Evolutionary conservation across 352 stramenopile species (phyloP).

Genomic region (Globisporangium takayamanum): DNA sequence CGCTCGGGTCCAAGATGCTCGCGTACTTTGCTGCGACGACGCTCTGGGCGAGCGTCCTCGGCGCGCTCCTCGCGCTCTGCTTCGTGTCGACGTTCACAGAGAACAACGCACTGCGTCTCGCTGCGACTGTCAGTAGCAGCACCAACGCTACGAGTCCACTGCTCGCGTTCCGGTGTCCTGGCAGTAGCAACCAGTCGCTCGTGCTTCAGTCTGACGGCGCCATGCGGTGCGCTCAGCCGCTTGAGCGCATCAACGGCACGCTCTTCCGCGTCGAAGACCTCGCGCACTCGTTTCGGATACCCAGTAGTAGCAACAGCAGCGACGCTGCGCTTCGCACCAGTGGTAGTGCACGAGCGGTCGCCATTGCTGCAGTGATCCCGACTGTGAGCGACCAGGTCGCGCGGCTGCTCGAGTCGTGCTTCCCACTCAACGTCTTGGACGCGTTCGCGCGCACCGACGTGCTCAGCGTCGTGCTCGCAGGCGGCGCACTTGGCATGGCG

Average conservation of each 20-base stretch:
- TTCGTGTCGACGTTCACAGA: slow-evolving; percentile 27
- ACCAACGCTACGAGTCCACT: slow-evolving; percentile 15
- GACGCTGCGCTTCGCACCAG: too few species aligned
- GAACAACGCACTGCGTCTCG: slow-evolving; percentile 19
- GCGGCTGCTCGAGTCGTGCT: slow-evolving; percentile 22
- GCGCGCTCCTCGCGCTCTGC: slow-evolving; percentile 33
- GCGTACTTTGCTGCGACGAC: slow-evolving; percentile 30
- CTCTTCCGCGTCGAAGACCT: slow-evolving; percentile 44
- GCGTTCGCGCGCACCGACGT: slow-evolving; percentile 28
- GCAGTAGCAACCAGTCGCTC: slow-evolving; percentile 15
- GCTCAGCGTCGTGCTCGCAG: slow-evolving; percentile 27
- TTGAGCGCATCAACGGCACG: slow-evolving; percentile 25
- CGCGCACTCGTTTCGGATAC: slow-evolving; percentile 21
- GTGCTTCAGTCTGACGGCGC: slow-evolving; percentile 29
- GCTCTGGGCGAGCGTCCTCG: slow-evolving; percentile 39
- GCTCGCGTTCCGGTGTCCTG: slow-evolving; percentile 19
- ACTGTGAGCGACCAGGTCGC: slow-evolving; percentile 25
- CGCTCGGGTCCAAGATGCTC: slow-evolving; percentile 21
- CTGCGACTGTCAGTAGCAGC: slow-evolving; percentile 1
- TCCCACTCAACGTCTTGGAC: slow-evolving; percentile 22
- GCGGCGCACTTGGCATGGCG: slow-evolving; percentile 24
- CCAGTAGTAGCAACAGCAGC: background rate
- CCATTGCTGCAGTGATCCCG: slow-evolving; percentile 13
- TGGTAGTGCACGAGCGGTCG: background rate
- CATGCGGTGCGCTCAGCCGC: slow-evolving; percentile 20